Evolutionary conservation across 2,329 filamentous ascomycete genomes (phyloP).

Genomic region (Neofusicoccum sp.): DNA sequence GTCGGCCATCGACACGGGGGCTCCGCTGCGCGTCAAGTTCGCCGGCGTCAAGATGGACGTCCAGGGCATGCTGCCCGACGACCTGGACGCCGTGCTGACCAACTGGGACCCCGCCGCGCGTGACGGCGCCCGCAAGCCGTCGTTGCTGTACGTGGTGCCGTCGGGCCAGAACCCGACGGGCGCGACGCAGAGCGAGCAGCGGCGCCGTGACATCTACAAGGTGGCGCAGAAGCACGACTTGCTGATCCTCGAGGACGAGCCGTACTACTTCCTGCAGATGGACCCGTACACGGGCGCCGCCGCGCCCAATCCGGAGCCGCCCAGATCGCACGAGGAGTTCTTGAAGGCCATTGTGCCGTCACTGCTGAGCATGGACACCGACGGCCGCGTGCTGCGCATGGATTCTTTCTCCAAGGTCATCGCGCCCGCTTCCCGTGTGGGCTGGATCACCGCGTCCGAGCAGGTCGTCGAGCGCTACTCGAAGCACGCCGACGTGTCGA

Average conservation of each 20-base stretch:
- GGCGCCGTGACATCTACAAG: slow-evolving; percentile 70
- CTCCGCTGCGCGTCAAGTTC: slow-evolving; percentile 61
- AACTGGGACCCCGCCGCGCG: slow-evolving; percentile 60
- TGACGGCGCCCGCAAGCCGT: slow-evolving; percentile 60
- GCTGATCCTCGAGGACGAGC: slow-evolving; percentile 87
- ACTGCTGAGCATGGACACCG: slow-evolving; percentile 74
- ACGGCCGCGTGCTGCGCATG: slow-evolving; percentile 84
- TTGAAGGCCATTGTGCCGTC: slow-evolving; percentile 70
- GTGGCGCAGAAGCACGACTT: slow-evolving; percentile 82
- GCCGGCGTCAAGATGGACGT: slow-evolving; percentile 64
- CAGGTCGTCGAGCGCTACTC: slow-evolving; percentile 81
- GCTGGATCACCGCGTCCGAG: slow-evolving; percentile 86
- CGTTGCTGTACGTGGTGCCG: slow-evolving; percentile 68
- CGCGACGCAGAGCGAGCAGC: slow-evolving; percentile 68
- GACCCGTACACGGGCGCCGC: slow-evolving; percentile 64
- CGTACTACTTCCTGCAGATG: slow-evolving; percentile 93
- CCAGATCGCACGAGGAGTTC: slow-evolving; percentile 68
- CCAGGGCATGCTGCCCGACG: slow-evolving; percentile 61
- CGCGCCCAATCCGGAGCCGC: slow-evolving; percentile 49
- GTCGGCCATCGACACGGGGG: slow-evolving; percentile 66
- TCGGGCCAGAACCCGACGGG: slow-evolving; percentile 92
- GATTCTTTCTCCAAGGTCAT: slow-evolving; percentile 94
- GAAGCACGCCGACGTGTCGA: slow-evolving; percentile 77
- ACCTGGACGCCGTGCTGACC: slow-evolving; percentile 61
- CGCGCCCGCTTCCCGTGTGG: slow-evolving; percentile 74